phyloP scores from a whole-genome alignment of 208 protist species.

The Trypanosoma avium region DNA sequence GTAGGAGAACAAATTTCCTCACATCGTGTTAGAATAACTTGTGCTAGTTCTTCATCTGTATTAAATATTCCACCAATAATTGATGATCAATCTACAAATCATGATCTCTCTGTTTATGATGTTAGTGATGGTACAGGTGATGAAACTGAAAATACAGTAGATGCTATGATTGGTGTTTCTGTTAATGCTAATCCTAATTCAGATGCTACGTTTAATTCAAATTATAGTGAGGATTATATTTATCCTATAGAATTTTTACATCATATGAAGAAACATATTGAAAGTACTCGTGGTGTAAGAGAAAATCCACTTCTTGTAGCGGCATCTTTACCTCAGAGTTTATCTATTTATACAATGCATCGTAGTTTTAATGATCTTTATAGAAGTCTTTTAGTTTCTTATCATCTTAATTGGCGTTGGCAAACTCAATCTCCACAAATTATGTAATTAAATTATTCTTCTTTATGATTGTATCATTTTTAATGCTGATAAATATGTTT shows the following conservation, averaged over 20 bases:
- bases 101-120: not conserved
- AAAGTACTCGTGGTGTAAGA: constrained; percentile 11
- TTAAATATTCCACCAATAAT: not conserved
- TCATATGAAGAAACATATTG: constrained; percentile 16
- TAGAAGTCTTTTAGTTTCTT: constrained; percentile 28
- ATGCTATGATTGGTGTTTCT: not conserved
- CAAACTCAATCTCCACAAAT: not conserved
- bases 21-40: not conserved
- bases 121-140: constrained; percentile 10
- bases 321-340: constrained; percentile 21
- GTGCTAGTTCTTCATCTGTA: not conserved
- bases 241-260: constrained; percentile 23
- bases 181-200: not conserved
- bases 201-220: not conserved
- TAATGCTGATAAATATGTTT: not conserved
- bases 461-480: not conserved
- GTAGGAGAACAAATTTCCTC: not conserved
- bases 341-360: constrained; percentile 18
- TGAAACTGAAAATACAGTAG: not conserved
- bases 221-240: constrained; percentile 1
- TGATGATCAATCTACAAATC: constrained; percentile 8
- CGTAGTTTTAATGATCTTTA: constrained; percentile 20
- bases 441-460: not conserved
- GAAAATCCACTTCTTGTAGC: constrained; percentile 27
- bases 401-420: constrained; percentile 11